Conservation (phyloP, 1,284 basidiomycete species). For the Rhizoctonia solani region DNA sequence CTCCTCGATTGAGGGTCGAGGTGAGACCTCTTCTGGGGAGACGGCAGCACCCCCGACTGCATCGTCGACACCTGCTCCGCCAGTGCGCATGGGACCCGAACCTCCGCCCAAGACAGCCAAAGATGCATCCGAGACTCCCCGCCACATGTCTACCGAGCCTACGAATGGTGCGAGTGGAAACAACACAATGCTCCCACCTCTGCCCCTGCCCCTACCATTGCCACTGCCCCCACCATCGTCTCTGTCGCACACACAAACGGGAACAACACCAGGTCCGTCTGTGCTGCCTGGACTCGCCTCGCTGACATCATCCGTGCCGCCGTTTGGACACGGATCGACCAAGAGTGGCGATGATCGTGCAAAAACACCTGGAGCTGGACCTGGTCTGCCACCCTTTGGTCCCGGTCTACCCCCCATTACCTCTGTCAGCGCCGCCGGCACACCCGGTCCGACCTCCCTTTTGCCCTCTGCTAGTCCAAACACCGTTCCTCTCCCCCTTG, state of each 20-base stretch:
- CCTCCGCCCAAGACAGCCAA: conserved; percentile 15
- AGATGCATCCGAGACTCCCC: neutral
- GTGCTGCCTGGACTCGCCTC: conserved; percentile 21
- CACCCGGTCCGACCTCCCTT: too few species aligned
- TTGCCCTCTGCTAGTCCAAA: conserved; percentile 2
- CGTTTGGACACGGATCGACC: neutral
- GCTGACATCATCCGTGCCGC: neutral
- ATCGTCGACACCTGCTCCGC: neutral
- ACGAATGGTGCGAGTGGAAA: too few species aligned
- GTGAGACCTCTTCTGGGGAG: neutral
- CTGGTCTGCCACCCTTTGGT: conserved; percentile 1
- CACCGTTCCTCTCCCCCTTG: neutral
- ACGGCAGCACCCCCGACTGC: neutral
- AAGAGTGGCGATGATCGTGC: conserved; percentile 17
- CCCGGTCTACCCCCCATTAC: conserved; percentile 4
- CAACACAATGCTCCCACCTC: neutral
- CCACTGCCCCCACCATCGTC: conserved; percentile 4
- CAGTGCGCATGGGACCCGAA: conserved; percentile 12
- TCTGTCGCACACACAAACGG: neutral
- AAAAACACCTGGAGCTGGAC: conserved; percentile 26
- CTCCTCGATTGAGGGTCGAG: conserved; percentile 10
- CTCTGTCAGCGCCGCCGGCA: neutral
- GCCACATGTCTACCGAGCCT: conserved; percentile 22
- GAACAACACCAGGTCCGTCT: conserved; percentile 23
- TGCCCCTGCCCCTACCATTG: neutral